Base-by-base conservation (phyloP, 495 filamentous ascomycete species). In the Glarea lozoyensis region DNA sequence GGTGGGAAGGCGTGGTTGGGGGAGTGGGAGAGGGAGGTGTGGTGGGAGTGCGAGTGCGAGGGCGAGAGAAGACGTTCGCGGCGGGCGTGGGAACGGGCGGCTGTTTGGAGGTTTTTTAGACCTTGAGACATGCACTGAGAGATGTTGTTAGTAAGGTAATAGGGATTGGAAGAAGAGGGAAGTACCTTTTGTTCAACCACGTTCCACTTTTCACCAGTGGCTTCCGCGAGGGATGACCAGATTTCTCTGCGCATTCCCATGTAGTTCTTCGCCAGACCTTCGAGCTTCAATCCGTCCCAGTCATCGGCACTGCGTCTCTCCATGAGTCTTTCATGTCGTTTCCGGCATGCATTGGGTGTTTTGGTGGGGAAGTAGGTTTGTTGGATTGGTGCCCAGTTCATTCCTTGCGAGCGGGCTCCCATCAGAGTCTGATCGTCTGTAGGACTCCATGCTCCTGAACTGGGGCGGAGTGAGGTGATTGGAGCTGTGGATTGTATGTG, bases 341-440 rank as follows among this genome's bases (percentile, higher is more conserved):
- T 88, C 12, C 83, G 80, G 62, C 83, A 88, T 20, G 83, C 82
- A 59, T 88, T 88, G 22, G 80, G 70, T 4, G 82, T 81, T 64
- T 87, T 88, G 52, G 60, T 63, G 2, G 79, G 81, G 55, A 88
- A 88, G 56, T 79, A 72, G 36, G 67, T 69, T 43, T 65, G 65
- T 43, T 82, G 76, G 52, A 88, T 86, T 37, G 79, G 75, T 36
- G 70, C 69, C 83, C 83, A 88, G 55, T 83, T 83, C 52, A 80
- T 72, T 35, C 77, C 76, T 58, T 71, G 67, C 6, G 76, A 71
- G 25, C 83, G 71, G 19, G 80, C 76, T 20, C 51, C 49, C 51
- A 84, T 67, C 22, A 88, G 64, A 13, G 69, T 67, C 45, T 75
- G 66, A 52, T 88, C 83, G 41, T 84, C 79, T 23, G 72, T 64